phyloP scores from a whole-genome alignment of 2,329 filamentous ascomycete species.

The Penicillium sp. region DNA sequence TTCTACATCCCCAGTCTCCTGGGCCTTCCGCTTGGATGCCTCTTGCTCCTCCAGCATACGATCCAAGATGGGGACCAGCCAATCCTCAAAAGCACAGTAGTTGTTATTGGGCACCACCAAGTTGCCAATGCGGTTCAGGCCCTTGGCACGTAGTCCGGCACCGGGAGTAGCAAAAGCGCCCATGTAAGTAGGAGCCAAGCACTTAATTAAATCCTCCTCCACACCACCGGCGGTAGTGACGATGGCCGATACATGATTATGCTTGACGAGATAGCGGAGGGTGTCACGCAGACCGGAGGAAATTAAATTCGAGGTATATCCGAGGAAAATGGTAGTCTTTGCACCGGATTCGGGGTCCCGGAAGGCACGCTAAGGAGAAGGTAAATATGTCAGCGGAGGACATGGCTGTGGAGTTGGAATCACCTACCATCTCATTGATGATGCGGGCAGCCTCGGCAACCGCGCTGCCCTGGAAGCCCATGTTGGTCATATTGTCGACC shows the following conservation, averaged over 20 bases:
- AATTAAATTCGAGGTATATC: slow-evolving; percentile 96
- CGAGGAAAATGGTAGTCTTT: slow-evolving; percentile 90
- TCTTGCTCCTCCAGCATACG: slow-evolving; percentile 93
- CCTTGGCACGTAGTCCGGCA: slow-evolving; percentile 74
- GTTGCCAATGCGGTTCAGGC: slow-evolving; percentile 94
- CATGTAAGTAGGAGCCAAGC: slow-evolving; percentile 89
- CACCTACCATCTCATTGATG: slow-evolving; percentile 88
- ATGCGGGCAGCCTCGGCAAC: slow-evolving; percentile 86
- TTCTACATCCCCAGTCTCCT: slow-evolving; percentile 48
- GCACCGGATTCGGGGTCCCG: slow-evolving; percentile 74
- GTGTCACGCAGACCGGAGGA: slow-evolving; percentile 92
- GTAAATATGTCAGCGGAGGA: slow-evolving; percentile 4
- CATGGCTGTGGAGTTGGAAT: not conserved
- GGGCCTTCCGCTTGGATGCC: slow-evolving; percentile 62
- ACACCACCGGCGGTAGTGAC: slow-evolving; percentile 95
- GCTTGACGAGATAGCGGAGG: slow-evolving; percentile 87
- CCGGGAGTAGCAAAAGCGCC: slow-evolving; percentile 79
- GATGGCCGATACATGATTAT: slow-evolving; percentile 87
- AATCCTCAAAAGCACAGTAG: slow-evolving; percentile 97
- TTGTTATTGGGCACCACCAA: slow-evolving; percentile 94
- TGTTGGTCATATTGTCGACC: slow-evolving; percentile 75
- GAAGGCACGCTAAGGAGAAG: slow-evolving; percentile 66
- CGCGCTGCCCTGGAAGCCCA: slow-evolving; percentile 81
- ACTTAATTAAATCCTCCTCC: slow-evolving; percentile 99
- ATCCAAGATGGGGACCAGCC: slow-evolving; percentile 94